A percentile compares a stretch with the other conserved stretches of the same genome.
Conservation (phyloP, 306 rosid genomes). For the Quercus agrifolia region DNA sequence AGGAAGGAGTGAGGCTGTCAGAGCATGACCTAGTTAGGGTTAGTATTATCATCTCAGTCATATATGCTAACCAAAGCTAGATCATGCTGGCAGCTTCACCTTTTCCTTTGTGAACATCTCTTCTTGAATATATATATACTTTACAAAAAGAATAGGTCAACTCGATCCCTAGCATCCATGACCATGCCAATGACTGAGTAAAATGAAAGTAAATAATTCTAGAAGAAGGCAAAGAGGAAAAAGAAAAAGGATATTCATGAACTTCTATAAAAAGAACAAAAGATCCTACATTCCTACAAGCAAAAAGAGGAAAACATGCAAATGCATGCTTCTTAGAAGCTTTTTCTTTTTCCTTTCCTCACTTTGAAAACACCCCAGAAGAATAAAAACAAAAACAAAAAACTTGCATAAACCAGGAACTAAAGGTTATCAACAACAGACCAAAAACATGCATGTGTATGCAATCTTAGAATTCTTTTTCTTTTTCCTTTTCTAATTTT, state of each 20-base stretch:
- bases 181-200: neutral
- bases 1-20: constrained; percentile 99
- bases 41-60: constrained; percentile 17
- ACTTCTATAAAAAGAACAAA: neutral
- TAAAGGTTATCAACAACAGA: too few species aligned
- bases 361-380: too few species aligned
- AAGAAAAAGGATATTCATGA: neutral
- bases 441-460: too few species aligned
- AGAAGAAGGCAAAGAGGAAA: neutral
- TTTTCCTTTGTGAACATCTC: constrained; percentile 65
- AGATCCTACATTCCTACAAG: neutral
- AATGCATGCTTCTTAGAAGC: neutral
- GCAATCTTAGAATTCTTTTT: neutral
- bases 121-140: neutral
- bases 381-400: too few species aligned
- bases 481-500: neutral
- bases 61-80: constrained; percentile 51
- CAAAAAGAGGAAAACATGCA: neutral
- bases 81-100: constrained; percentile 99
- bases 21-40: constrained; percentile 98
- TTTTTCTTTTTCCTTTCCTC: neutral
- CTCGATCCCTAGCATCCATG: neutral
- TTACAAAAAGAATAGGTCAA: neutral
- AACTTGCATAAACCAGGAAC: too few species aligned
- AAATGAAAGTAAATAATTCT: neutral